Evolutionary conservation across 2,329 filamentous ascomycete species (phyloP).

Genomic region (Fusarium sp.): DNA sequence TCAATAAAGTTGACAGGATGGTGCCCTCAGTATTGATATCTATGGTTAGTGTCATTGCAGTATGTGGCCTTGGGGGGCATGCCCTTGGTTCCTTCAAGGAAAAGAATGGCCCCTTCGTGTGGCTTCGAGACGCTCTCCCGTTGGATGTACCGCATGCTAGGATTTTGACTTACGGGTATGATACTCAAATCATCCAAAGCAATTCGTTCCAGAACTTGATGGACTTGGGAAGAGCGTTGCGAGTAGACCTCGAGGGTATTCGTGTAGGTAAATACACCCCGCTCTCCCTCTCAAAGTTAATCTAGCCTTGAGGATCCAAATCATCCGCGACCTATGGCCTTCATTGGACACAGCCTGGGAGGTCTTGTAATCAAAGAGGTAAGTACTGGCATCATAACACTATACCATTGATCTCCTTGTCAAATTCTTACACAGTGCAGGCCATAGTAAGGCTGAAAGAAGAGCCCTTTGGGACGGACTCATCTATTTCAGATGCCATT

Average conservation of each 20-base stretch:
- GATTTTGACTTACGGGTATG: conserved; percentile 1
- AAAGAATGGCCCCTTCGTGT: neutral
- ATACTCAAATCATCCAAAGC: neutral
- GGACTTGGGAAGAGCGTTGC: neutral
- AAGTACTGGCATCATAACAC: too few species aligned
- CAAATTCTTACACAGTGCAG: too few species aligned
- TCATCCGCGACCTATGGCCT: neutral
- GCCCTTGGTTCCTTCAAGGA: neutral
- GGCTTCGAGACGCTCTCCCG: neutral
- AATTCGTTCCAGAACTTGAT: neutral
- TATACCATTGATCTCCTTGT: too few species aligned
- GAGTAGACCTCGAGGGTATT: neutral
- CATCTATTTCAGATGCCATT: fast-evolving
- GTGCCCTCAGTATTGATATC: too few species aligned
- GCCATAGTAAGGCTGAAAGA: neutral
- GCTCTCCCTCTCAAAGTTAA: neutral
- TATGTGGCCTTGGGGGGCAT: neutral
- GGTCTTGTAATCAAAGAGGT: conserved; percentile 12
- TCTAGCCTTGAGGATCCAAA: fast-evolving
- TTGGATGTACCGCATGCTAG: neutral
- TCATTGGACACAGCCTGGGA: neutral
- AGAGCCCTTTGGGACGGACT: fast-evolving
- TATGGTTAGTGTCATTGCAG: neutral
- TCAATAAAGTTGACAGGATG: too few species aligned
- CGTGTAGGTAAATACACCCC: neutral